Conservation (phyloP, 129 eudicot species). For the Flaveria robusta region DNA sequence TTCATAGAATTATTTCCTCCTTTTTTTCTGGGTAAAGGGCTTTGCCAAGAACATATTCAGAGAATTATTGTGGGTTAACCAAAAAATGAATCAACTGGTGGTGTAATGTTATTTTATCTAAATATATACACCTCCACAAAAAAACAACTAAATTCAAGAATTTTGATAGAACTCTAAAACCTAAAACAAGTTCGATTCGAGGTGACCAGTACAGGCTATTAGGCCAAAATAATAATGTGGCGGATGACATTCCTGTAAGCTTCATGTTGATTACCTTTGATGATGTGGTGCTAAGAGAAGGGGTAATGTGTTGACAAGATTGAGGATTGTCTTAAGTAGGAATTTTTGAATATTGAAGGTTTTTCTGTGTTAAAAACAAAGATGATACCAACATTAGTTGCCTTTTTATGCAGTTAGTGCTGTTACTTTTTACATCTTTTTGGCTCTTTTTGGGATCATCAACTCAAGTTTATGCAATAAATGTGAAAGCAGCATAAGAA, state of each 20-base stretch:
- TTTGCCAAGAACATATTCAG: slow-evolving; percentile 6
- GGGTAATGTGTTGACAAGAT: neutral
- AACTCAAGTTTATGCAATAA: slow-evolving; percentile 1
- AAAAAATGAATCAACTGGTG: neutral
- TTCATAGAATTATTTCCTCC: no score
- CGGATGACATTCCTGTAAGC: neutral
- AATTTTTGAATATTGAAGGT: neutral
- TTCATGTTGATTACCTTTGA: neutral
- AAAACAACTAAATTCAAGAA: neutral
- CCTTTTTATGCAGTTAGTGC: neutral
- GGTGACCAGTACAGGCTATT: neutral
- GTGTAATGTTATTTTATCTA: neutral
- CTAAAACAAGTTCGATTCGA: neutral
- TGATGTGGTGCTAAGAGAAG: neutral
- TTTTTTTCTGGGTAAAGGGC: no score
- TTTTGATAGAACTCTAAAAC: neutral
- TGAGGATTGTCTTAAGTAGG: neutral
- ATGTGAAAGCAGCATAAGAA: neutral
- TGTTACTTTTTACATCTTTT: neutral
- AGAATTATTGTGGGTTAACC: neutral
- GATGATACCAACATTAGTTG: neutral
- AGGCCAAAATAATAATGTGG: slow-evolving; percentile 2
- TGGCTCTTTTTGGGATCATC: neutral
- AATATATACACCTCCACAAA: neutral
- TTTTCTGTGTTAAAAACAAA: neutral